Evolutionary conservation across 2,329 filamentous ascomycete genomes (phyloP), one percentile per base, ranked within the genome.

Genomic region (Penicillium psychrosexuale): DNA sequence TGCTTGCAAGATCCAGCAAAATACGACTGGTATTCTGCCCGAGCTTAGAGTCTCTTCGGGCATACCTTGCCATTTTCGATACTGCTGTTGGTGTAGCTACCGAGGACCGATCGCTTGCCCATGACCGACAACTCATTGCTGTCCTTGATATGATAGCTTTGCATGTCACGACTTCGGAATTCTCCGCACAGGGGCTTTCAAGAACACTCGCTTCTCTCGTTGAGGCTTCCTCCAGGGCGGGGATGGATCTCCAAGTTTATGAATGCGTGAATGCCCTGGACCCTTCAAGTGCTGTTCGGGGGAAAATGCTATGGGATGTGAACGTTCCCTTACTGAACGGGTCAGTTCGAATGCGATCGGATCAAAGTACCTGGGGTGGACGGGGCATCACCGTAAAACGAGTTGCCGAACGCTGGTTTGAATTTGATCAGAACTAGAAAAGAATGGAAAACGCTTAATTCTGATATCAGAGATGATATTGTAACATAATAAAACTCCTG

Each of bases 31-130:
- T 84, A 34, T 97, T 95, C 73, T 82, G 85, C 51, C 85, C 90
- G 0, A 90, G 88, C 2, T 81, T 94, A 51, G 85, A 88, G 22
- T 86, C 89, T 70, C 82, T 96, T 7, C 86, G 90, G 51, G 90
- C 90, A 34, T 90, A 87, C 65, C 79, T 97, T 17, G 79, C 87
- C 39, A 79, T 83, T 48, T 81, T 84, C 33, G 43, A 17, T 27
- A 38, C 42, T 12, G 47, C 36, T 30, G 37, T 27, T 30, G 40
- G 44, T 7, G 44, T 19, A 8, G 15, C 42, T 34, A 27, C 40
- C 6, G 42, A 53, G 38, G 38, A 52, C 3, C 24, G 48, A 27
- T 7, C 44, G 15, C 19, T 43, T 12, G 8, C 47, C 12, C 39
- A 24, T 49, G 33, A 22, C n/a, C 43, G 54, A 34, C 50, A 54